phyloP scores from a whole-genome alignment of 805 yeast species.

The Teunomyces lycoperdinae region DNA sequence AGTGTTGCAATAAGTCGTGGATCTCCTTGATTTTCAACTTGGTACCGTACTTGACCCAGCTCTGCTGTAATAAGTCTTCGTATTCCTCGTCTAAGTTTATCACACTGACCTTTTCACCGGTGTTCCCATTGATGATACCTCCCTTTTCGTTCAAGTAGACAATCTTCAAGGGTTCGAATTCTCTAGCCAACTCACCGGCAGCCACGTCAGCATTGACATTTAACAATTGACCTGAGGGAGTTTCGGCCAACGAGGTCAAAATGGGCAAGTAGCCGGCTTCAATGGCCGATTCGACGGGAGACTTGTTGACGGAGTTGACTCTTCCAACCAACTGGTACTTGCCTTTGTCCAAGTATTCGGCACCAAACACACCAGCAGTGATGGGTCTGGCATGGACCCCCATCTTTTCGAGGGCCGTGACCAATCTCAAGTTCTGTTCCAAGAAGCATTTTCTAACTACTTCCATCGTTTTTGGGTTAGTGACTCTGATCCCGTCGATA shows the following conservation, averaged over 20 bases:
- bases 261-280: conserved; percentile 96
- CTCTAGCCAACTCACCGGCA: conserved; percentile 96
- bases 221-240: conserved; percentile 92
- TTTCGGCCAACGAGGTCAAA: conserved; percentile 94
- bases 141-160: conserved; percentile 97
- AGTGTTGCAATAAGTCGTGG: conserved; percentile 85
- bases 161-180: conserved; percentile 93
- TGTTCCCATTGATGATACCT: conserved; percentile 88
- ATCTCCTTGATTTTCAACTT: conserved; percentile 95
- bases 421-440: conserved; percentile 92
- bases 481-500: conserved; percentile 93
- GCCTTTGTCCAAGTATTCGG: conserved; percentile 84
- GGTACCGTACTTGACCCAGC: conserved; percentile 99
- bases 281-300: conserved; percentile 86
- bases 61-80: conserved; percentile 82
- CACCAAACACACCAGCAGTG: conserved; percentile 95
- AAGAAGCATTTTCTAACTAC: conserved; percentile 94
- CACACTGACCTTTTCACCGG: conserved; percentile 83
- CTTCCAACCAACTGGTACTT: conserved; percentile 93
- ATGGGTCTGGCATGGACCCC: conserved; percentile 99
- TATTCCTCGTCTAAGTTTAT: conserved; percentile 97
- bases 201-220: conserved; percentile 99
- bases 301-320: conserved; percentile 80
- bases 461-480: conserved; percentile 91
- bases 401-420: conserved; percentile 91